Evolutionary conservation across 2,329 filamentous ascomycete genomes (phyloP), one percentile per base, ranked within the genome.

Genomic region (Cordyceps militaris): DNA sequence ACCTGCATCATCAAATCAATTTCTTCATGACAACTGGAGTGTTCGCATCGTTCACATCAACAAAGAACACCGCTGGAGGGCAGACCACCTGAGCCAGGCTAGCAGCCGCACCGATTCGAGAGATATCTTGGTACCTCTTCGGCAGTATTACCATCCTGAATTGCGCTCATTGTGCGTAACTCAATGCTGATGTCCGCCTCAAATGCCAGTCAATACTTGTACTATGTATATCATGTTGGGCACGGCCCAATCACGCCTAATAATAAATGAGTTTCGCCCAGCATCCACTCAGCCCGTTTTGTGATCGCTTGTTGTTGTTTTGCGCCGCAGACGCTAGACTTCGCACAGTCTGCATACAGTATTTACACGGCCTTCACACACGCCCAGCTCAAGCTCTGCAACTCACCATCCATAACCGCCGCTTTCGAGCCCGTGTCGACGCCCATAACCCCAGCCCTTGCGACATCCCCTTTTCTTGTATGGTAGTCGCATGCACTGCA

Each of bases 251-350:
- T 46, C 21, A n/a, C 8, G 19, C 28, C 32, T 5, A 9, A 30
- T 9, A 4, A n/a, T 28, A n/a, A 26, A 32, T 24, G 40, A 54
- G 38, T 30, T 19, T 26, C 38, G 13, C 19, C 40, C n/a, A 9
- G 28, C 40, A 28, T 42, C 50, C 50, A 53, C 36, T 23, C 38
- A 30, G 19, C n/a, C 21, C 36, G 32, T 16, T 34, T 52, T 34
- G 49, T 52, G 50, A 53, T 14, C 40, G 36, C 38, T 46, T 54
- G 51, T 54, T 54, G 51, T 54, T 54, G 50, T 53, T 53, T 54
- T 36, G 28, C 40, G 42, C 19, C 19, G 21, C 49, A 36, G 30
- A 2, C 28, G n/a, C 26, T 42, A 10, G 8, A 42, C 11, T 23
- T 4, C 2, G 21, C 19, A 54, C 51, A 34, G 51, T 46, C 40